These are phyloP conservation scores for Pleurostoma richardsiae DNA, from an alignment of 2,329 filamentous ascomycete species.

Conservation along the genomic window DNA sequence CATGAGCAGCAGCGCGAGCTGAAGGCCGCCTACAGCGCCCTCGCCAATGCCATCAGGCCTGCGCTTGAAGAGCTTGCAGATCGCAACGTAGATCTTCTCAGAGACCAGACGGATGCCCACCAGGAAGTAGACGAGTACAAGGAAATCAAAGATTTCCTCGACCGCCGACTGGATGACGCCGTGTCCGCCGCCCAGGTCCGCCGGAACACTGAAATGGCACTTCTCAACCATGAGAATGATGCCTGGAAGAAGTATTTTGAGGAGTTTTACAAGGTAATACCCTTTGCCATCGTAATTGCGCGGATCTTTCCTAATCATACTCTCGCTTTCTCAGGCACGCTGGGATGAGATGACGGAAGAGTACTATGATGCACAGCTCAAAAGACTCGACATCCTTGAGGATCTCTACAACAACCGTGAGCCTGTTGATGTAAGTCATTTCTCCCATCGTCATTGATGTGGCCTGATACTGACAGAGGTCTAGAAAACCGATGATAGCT, in stretches of 20 bases:
- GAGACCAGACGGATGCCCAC: constrained; percentile 47
- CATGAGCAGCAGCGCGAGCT: constrained; percentile 62
- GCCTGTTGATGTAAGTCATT: constrained; percentile 42
- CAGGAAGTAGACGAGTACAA: constrained; percentile 49
- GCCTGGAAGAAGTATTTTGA: constrained; percentile 3
- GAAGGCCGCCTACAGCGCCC: constrained; percentile 58
- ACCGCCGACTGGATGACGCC: constrained; percentile 30
- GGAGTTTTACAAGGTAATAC: constrained; percentile 15
- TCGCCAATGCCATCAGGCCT: constrained; percentile 59
- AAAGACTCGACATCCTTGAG: constrained; percentile 38
- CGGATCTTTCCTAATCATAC: not conserved
- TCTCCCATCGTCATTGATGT: constrained; percentile 16
- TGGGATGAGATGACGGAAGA: constrained; percentile 20
- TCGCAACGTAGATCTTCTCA: constrained; percentile 51
- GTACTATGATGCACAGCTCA: constrained; percentile 40
- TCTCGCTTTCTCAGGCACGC: constrained; percentile 5
- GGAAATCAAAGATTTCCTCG: constrained; percentile 45
- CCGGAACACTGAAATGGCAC: constrained; percentile 11
- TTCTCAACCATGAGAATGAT: constrained; percentile 9
- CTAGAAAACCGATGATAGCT: constrained; percentile 31
- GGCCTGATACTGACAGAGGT: constrained; percentile 10
- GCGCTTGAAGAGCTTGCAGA: constrained; percentile 62
- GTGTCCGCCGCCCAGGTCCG: constrained; percentile 15
- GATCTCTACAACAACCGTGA: constrained; percentile 35
- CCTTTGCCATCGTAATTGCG: constrained; percentile 1